A percentile compares a stretch with the other conserved stretches of the same genome.
phyloP scores from a whole-genome alignment of 2,329 filamentous ascomycete genomes.

The Lasiodiplodia gonubiensis region DNA sequence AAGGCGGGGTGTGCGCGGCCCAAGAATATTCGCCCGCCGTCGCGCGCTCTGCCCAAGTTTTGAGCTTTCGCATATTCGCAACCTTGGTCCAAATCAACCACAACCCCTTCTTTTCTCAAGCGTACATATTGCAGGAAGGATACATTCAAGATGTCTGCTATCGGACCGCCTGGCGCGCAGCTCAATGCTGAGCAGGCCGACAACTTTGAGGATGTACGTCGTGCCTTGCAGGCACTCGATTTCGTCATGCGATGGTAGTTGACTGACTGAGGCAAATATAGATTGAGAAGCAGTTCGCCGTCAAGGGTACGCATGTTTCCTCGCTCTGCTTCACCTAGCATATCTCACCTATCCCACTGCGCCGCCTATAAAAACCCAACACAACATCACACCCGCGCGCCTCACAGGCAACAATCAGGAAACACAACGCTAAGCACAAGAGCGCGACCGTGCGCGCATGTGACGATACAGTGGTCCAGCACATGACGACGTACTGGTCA shows the following conservation, averaged over 20 bases:
- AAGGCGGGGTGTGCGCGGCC: constrained; percentile 12
- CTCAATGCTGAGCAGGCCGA: constrained; percentile 67
- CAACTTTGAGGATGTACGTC: constrained; percentile 71
- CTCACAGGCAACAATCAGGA: not conserved
- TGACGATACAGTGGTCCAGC: constrained; percentile 72
- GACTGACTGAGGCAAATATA: constrained; percentile 48
- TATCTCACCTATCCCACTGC: not conserved
- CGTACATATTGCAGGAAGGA: constrained; percentile 2
- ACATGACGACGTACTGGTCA: constrained; percentile 96
- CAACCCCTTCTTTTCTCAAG: not conserved
- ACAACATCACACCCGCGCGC: not conserved
- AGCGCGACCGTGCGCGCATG: not conserved
- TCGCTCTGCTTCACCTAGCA: not conserved
- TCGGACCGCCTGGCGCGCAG: constrained; percentile 27
- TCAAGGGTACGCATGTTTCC: constrained; percentile 70
- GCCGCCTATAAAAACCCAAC: constrained; percentile 1
- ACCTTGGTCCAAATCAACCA: too few species aligned
- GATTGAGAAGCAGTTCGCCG: constrained; percentile 99
- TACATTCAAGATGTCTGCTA: constrained; percentile 17
- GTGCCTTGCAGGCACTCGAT: constrained; percentile 3
- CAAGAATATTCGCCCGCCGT: constrained; percentile 19
- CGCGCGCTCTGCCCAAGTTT: not conserved
- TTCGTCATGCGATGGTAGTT: not conserved
- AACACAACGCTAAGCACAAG: not conserved
- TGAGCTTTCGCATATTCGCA: not conserved